A percentile compares a stretch with the other conserved stretches of the same genome.
Evolutionary conservation across 495 filamentous ascomycete species (phyloP).

Genomic region (Neurospora sp.): DNA sequence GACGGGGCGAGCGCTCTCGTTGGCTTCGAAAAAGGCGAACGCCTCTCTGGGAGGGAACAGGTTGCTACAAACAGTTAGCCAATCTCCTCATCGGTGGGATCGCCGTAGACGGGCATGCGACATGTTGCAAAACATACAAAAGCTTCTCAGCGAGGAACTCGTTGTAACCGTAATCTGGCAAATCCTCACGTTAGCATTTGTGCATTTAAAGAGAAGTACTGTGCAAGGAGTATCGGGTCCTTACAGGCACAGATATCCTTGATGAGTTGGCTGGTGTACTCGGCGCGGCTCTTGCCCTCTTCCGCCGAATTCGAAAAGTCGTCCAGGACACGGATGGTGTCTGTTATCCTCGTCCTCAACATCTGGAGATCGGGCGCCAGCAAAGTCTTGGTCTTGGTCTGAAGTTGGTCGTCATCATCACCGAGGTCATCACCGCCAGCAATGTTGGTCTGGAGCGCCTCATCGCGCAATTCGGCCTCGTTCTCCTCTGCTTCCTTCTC

Average conservation of each 20-base stretch:
- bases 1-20: constrained; percentile 79
- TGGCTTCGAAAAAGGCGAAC: constrained; percentile 97
- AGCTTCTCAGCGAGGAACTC: constrained; percentile 31
- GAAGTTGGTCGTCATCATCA: constrained; percentile 35
- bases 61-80: constrained; percentile 39
- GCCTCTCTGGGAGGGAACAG: constrained; percentile 91
- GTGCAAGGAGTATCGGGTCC: background rate
- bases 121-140: constrained; percentile 6
- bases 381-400: constrained; percentile 37
- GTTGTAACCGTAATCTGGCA: constrained; percentile 71
- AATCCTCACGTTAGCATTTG: background rate
- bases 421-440: constrained; percentile 52
- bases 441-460: constrained; percentile 92
- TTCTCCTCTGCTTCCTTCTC: constrained; percentile 67
- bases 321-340: constrained; percentile 82
- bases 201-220: background rate
- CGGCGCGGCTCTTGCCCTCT: constrained; percentile 66
- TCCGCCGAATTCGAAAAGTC: constrained; percentile 74
- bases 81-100: background rate
- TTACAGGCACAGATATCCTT: constrained; percentile 77
- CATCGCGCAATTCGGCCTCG: constrained; percentile 70
- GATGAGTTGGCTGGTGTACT: constrained; percentile 77
- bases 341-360: constrained; percentile 81
- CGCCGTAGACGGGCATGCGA: background rate
- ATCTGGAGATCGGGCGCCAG: constrained; percentile 85